phyloP scores from a whole-genome alignment of 495 filamentous ascomycete genomes.

The Penicillium arizonense region DNA sequence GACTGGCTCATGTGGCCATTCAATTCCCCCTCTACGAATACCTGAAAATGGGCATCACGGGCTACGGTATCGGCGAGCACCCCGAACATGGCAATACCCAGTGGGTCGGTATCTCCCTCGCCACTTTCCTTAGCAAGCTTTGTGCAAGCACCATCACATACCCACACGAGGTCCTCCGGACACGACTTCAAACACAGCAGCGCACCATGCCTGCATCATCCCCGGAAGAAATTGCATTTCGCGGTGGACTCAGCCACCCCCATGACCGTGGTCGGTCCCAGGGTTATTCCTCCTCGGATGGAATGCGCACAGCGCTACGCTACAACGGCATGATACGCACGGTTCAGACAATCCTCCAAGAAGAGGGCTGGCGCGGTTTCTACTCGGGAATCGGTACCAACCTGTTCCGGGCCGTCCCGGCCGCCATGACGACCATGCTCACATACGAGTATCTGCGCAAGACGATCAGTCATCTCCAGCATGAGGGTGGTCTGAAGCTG shows the following conservation, averaged over 20 bases:
- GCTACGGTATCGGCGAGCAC: slow-evolving; percentile 73
- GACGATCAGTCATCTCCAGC: slow-evolving; percentile 46
- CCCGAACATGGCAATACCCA: slow-evolving; percentile 59
- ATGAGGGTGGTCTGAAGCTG: slow-evolving; percentile 45
- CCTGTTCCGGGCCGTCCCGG: slow-evolving; percentile 91
- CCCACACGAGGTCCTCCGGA: slow-evolving; percentile 93
- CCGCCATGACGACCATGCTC: slow-evolving; percentile 94
- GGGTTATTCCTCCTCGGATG: slow-evolving; percentile 53
- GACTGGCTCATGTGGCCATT: slow-evolving; percentile 92
- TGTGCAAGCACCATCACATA: slow-evolving; percentile 95
- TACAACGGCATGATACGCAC: slow-evolving; percentile 84
- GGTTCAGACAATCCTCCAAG: slow-evolving; percentile 74
- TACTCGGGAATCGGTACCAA: slow-evolving; percentile 98
- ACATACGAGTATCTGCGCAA: slow-evolving; percentile 89
- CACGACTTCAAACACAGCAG: slow-evolving; percentile 84
- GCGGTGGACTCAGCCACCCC: slow-evolving; percentile 55
- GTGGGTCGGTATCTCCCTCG: slow-evolving; percentile 73
- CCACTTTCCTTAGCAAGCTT: slow-evolving; percentile 93
- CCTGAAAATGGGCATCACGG: slow-evolving; percentile 87
- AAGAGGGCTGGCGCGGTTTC: slow-evolving; percentile 96
- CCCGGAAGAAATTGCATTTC: slow-evolving; percentile 59
- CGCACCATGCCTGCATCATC: slow-evolving; percentile 45
- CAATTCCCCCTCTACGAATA: slow-evolving; percentile 97
- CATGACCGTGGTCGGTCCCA: slow-evolving; percentile 42
- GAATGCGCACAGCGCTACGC: slow-evolving; percentile 60